Evolutionary conservation across 2,329 filamentous ascomycete species (phyloP).

Genomic region (Grosmannia huntii): DNA sequence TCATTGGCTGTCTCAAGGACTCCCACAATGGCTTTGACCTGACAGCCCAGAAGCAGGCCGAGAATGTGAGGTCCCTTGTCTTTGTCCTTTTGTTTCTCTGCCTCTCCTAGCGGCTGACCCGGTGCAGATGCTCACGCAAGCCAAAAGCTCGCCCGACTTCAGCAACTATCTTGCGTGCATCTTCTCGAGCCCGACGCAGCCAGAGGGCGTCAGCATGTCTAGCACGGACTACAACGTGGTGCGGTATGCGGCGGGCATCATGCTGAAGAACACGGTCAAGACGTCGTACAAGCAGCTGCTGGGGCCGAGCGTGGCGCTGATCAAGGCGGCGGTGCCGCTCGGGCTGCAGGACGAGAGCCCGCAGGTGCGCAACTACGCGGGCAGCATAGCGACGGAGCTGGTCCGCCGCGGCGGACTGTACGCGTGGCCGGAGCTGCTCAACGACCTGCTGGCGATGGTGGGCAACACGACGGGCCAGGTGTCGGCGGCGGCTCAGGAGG

Average conservation of each 20-base stretch:
- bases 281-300: conserved; percentile 63
- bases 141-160: conserved; percentile 79
- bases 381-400: conserved; percentile 88
- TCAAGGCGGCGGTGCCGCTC: conserved; percentile 66
- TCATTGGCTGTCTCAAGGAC: conserved; percentile 80
- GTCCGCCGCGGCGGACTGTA: conserved; percentile 73
- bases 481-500: conserved; percentile 67
- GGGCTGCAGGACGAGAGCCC: conserved; percentile 69
- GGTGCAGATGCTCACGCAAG: conserved; percentile 77
- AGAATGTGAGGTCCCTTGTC: conserved; percentile 50
- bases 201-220: conserved; percentile 46
- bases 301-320: conserved; percentile 57
- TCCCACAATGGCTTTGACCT: conserved; percentile 78
- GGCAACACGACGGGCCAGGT: conserved; percentile 58
- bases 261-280: conserved; percentile 90
- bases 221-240: conserved; percentile 57
- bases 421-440: conserved; percentile 81
- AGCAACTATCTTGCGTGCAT: conserved; percentile 95
- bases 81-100: not conserved
- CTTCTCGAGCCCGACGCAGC: conserved; percentile 57
- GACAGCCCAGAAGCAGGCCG: conserved; percentile 74
- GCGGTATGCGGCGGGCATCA: conserved; percentile 77
- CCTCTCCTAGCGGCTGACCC: not conserved
- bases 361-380: conserved; percentile 79
- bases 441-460: conserved; percentile 68